Base-by-base conservation (phyloP, 768 basidiomycete species). In the Tricholoma bakamatsutake region DNA sequence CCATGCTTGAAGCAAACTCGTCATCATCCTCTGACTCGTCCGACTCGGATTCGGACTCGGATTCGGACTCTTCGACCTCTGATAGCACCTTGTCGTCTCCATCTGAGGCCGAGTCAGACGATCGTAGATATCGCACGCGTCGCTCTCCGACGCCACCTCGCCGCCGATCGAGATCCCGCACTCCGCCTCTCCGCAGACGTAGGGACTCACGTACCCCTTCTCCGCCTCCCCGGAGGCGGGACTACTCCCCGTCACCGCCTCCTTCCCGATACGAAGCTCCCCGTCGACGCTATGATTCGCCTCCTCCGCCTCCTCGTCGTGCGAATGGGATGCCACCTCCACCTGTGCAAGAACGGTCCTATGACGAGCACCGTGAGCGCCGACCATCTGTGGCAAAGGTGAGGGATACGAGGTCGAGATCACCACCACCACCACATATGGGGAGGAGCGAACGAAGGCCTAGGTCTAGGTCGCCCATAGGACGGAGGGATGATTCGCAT, bases 1-100 rank as follows among this genome's bases (percentile, higher is more conserved):
- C 90, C 3, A 85, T 90, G 79, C 78, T 93, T 24, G 90, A 88
- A 66, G 89, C 84, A 18, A 78, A 82, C 10, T 76, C 74, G 12
- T 76, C 74, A 13, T 71, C 76, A 55, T 70, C 9, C 35, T 67
- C 65, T 34, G 64, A 63, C 37, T 71, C 76, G 7, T 68, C 69
- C 39, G 69, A 71, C n/a, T 64, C 64, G 12, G 75, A 73, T 40
- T 76, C 79, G 0, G 75, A 77, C 17, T 72, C 74, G 0, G 69
- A 66, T 13, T 76, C 78, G 30, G 61, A 60, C 33, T 66, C 64
- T 18, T 71, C 71, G 1, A 67, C 68, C n/a, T 70, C 69, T 1
- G 67, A 67, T 21, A 52, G 55, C 13, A 54, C 45, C 33, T n/a
- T 17, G n/a, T 68, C 69, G 2, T 60, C 58, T 18, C 69, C 21